Conservation (phyloP, 371 early-diverging fungal species). For the Lichtheimia ramosa region DNA sequence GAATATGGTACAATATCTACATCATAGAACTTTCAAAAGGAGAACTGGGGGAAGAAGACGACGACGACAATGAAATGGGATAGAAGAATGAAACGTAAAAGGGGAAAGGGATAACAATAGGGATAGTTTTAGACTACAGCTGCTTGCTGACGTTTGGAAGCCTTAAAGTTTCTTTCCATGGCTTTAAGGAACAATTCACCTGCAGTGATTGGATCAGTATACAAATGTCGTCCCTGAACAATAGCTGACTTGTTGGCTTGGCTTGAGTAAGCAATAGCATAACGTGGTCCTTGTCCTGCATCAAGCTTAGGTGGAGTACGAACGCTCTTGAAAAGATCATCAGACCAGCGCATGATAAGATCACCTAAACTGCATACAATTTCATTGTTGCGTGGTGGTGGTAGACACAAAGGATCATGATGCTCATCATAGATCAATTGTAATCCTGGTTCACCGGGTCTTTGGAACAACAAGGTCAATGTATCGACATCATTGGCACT, state of each 20-base stretch:
- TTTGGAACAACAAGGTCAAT: conserved; percentile 30
- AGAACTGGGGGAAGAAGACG: neutral
- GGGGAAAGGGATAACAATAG: no score
- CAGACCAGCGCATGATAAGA: conserved; percentile 38
- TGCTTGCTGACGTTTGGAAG: conserved; percentile 8
- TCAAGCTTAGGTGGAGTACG: conserved; percentile 25
- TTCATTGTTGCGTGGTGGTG: conserved; percentile 3
- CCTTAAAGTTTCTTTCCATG: conserved; percentile 33
- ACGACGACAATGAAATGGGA: no score
- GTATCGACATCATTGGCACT: conserved; percentile 31
- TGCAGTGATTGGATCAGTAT: conserved; percentile 31
- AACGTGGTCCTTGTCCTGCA: conserved; percentile 35
- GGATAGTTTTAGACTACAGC: neutral
- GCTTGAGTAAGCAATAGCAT: conserved; percentile 36
- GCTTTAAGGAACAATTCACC: conserved; percentile 30
- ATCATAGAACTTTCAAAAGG: conserved; percentile 21
- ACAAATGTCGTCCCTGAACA: conserved; percentile 30
- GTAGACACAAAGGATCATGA: no score
- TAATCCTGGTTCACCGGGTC: conserved; percentile 27
- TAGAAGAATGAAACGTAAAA: no score
- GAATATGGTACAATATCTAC: conserved; percentile 10
- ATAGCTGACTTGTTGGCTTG: conserved; percentile 35
- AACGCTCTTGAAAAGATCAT: conserved; percentile 32
- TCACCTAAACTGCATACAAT: conserved; percentile 37
- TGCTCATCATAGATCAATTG: conserved; percentile 13